Conservation (phyloP, 2,329 filamentous ascomycete species). For the Aureobasidium sp. region DNA sequence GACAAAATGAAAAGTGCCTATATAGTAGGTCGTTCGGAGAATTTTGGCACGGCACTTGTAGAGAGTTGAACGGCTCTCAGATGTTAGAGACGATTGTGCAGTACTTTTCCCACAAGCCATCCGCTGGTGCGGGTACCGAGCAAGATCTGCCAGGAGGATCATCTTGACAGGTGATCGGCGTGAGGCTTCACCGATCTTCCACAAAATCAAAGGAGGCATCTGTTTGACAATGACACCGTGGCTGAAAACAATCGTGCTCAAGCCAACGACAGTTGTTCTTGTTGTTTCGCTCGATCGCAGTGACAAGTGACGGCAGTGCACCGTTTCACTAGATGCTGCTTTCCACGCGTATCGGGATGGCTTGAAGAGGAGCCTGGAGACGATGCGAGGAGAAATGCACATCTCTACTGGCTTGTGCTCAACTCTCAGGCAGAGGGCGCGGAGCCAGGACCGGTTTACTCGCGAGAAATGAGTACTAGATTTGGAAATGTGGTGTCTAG, state of each 20-base stretch:
- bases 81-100: not conserved
- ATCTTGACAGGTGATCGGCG: slow-evolving; percentile 2
- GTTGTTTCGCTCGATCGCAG: not conserved
- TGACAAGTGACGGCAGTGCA: not conserved
- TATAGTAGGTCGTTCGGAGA: no score
- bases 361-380: no score
- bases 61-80: not conserved
- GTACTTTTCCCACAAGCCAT: no score
- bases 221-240: not conserved
- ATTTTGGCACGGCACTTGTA: no score
- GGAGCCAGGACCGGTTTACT: no score
- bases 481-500: no score
- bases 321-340: not conserved
- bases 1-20: not conserved
- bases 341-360: not conserved
- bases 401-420: not conserved
- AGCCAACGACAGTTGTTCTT: not conserved
- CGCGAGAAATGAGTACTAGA: no score
- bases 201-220: not conserved
- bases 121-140: no score
- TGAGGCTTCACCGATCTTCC: not conserved
- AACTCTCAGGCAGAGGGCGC: no score
- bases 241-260: not conserved
- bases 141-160: not conserved
- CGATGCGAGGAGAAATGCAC: not conserved